Percentiles rank a stretch among this genome's conserved stretches.
These are phyloP conservation scores for Phytophthora hibernalis DNA, from an alignment of 352 stramenopile species.

Conservation along the genomic window DNA sequence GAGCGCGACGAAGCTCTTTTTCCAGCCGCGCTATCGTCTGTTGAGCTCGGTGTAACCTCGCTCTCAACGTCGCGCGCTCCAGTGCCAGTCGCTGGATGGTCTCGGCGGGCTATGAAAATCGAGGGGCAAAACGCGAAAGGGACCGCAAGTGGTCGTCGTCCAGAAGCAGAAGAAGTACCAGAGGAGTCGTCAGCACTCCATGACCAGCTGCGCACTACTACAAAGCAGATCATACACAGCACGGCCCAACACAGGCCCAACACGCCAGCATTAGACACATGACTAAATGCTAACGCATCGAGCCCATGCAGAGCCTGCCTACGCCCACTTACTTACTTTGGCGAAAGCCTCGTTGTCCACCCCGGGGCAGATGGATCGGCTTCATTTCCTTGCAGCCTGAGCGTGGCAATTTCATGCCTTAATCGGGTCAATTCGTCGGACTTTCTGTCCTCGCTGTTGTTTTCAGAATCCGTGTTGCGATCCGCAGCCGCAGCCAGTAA, in stretches of 20 bases:
- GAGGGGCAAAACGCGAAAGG: constrained; percentile 42
- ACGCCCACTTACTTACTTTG: constrained; percentile 50
- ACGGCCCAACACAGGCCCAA: constrained; percentile 38
- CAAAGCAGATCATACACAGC: constrained; percentile 37
- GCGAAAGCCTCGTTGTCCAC: constrained; percentile 42
- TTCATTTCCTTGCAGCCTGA: constrained; percentile 38
- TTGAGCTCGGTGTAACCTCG: constrained; percentile 58
- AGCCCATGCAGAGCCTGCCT: constrained; percentile 35
- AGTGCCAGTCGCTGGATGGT: constrained; percentile 60
- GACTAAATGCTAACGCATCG: constrained; percentile 38
- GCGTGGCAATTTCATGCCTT: constrained; percentile 44
- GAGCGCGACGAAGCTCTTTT: constrained; percentile 60
- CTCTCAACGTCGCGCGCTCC: constrained; percentile 54
- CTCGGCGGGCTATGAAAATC: constrained; percentile 45
- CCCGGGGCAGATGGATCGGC: constrained; percentile 15
- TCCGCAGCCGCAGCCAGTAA: constrained; percentile 26
- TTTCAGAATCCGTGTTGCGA: constrained; percentile 17
- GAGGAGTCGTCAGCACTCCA: constrained; percentile 49
- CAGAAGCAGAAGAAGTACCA: constrained; percentile 45
- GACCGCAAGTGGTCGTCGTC: constrained; percentile 39
- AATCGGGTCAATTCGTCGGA: constrained; percentile 52
- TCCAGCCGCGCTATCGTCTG: constrained; percentile 65
- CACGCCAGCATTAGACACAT: constrained; percentile 40
- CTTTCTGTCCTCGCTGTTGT: constrained; percentile 32
- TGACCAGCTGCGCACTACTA: constrained; percentile 45